These are phyloP conservation scores for Avena sativa DNA, from an alignment of 176 grass and related monocot species.

Conservation along the genomic window DNA sequence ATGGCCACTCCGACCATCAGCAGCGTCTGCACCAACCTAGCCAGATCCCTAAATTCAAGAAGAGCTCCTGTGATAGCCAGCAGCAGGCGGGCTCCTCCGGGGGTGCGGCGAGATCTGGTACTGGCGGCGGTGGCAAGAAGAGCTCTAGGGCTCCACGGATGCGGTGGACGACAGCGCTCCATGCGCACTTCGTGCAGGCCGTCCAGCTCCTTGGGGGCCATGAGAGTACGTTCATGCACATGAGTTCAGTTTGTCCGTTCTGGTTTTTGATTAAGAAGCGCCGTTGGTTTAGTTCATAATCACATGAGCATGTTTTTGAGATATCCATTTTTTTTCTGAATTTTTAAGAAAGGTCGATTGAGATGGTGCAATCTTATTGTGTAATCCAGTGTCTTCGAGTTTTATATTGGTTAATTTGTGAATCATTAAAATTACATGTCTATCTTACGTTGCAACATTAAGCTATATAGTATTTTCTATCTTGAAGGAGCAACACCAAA, in stretches of 20 bases:
- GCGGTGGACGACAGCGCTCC: constrained; percentile 94
- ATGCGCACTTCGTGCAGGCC: constrained; percentile 92
- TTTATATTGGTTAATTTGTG: background rate
- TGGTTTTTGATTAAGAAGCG: background rate
- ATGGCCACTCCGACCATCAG: constrained; percentile 24
- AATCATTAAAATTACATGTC: no score
- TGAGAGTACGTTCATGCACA: constrained; percentile 68
- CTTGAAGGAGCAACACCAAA: constrained; percentile 90
- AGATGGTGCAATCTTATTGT: background rate
- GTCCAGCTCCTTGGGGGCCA: constrained; percentile 95
- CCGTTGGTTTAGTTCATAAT: background rate
- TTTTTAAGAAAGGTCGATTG: background rate
- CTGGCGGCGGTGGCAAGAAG: constrained; percentile 56
- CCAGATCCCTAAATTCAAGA: constrained; percentile 81
- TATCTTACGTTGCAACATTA: background rate
- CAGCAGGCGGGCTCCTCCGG: background rate
- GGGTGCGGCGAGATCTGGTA: constrained; percentile 39
- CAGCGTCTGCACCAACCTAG: constrained; percentile 53
- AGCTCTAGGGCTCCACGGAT: constrained; percentile 88
- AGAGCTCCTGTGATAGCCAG: constrained; percentile 42
- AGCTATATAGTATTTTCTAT: background rate
- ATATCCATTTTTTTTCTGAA: background rate
- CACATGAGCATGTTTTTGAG: background rate
- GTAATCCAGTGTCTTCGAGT: background rate
- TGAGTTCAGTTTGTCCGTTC: background rate